Conservation (phyloP, 2,329 filamentous ascomycete genomes). For the Ophiostoma triangulosporum region DNA sequence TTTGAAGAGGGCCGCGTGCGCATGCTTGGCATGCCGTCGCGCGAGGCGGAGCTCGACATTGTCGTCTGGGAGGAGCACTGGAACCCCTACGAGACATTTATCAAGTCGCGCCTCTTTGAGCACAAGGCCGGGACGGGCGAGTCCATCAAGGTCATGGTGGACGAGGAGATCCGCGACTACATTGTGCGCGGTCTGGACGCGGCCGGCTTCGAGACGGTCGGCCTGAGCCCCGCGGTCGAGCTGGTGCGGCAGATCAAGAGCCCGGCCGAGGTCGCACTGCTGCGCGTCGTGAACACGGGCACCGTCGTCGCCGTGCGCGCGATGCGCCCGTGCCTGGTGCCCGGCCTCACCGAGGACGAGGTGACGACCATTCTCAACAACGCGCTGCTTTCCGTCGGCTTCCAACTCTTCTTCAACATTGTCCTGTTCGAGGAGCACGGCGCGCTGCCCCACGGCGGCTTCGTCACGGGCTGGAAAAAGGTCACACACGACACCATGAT, state of each 20-base stretch:
- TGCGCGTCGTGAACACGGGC: conserved; percentile 1
- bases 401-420: conserved; percentile 1
- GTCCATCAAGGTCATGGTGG: neutral
- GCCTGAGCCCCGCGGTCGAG: neutral
- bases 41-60: conserved; percentile 1
- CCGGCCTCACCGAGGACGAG: conserved; percentile 1
- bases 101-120: neutral
- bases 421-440: conserved; percentile 1
- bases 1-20: conserved; percentile 1
- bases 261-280: neutral
- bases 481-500: neutral
- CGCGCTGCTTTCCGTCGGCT: neutral
- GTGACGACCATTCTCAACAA: neutral
- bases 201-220: neutral
- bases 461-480: neutral
- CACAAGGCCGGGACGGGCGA: neutral
- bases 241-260: neutral
- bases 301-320: neutral
- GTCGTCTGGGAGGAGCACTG: conserved; percentile 3
- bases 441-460: neutral
- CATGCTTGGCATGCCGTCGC: neutral
- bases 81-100: neutral
- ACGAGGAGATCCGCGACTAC: conserved; percentile 2
- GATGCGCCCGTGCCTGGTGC: neutral
- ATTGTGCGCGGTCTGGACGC: neutral